Evolutionary conservation across 768 basidiomycete genomes (phyloP).

Genomic region (Candolleomyces eurysporus): DNA sequence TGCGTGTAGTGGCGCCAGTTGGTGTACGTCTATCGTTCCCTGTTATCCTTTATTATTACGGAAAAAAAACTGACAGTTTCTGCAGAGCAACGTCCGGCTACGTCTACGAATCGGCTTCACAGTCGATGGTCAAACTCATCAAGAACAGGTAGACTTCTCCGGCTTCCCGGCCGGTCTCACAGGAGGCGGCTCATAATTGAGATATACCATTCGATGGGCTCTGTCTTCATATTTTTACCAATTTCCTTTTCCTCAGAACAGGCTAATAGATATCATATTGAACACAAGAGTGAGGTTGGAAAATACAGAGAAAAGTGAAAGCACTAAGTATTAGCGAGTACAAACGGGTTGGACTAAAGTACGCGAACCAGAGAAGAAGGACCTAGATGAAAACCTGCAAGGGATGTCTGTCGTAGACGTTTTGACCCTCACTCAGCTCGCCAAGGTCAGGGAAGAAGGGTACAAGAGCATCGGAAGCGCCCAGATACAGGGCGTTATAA

Average conservation of each 20-base stretch:
- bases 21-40: constrained; percentile 61
- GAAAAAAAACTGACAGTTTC: background rate
- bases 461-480: constrained; percentile 87
- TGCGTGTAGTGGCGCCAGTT: constrained; percentile 85
- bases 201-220: background rate
- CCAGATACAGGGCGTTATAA: constrained; percentile 93
- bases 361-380: background rate
- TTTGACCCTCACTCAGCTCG: constrained; percentile 89
- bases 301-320: background rate
- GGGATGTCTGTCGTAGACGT: constrained; percentile 82
- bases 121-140: constrained; percentile 64
- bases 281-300: background rate
- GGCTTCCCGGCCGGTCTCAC: constrained; percentile 83
- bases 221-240: too few species aligned
- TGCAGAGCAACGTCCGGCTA: constrained; percentile 77
- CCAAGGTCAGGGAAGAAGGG: constrained; percentile 93
- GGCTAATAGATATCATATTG: background rate
- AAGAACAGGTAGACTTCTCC: constrained; percentile 94
- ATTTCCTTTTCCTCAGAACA: background rate
- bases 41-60: background rate
- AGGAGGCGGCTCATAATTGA: constrained; percentile 36
- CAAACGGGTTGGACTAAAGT: background rate
- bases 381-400: constrained; percentile 78
- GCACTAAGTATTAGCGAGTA: background rate
- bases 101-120: constrained; percentile 81